A percentile compares a stretch with the other conserved stretches of the same genome.
phyloP scores from a whole-genome alignment of 73 alveolate species.

The Loxodes magnus region DNA sequence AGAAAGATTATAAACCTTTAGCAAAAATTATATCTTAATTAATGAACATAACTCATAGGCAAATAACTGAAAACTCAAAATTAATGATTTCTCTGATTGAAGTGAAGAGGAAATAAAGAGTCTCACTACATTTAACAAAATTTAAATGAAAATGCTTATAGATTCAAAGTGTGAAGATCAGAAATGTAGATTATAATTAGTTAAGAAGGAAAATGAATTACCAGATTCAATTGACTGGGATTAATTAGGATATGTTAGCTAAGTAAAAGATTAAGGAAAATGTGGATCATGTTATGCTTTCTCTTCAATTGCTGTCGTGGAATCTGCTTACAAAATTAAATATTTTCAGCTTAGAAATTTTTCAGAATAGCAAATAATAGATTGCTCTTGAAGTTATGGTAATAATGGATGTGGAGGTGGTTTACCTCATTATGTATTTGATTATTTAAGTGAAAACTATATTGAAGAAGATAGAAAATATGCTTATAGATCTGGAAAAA shows the following conservation, averaged over 20 bases:
- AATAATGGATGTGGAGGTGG: conserved; percentile 75
- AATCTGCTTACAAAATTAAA: conserved; percentile 33
- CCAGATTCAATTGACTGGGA: conserved; percentile 54
- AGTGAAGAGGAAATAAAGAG: too few relatives aligned
- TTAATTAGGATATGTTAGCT: conserved; percentile 33
- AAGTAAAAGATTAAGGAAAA: conserved; percentile 30
- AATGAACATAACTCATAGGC: too few relatives aligned
- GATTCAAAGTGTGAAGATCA: too few relatives aligned
- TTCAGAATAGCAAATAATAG: conserved; percentile 13
- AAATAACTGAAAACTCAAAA: too few relatives aligned
- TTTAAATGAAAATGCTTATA: too few relatives aligned
- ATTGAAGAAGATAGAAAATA: conserved; percentile 8
- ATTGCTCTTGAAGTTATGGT: conserved; percentile 72
- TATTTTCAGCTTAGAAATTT: conserved; percentile 16
- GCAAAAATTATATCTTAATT: too few relatives aligned
- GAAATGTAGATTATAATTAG: too few relatives aligned
- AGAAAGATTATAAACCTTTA: too few relatives aligned
- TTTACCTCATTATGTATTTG: conserved; percentile 45
- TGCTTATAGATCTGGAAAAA: conserved; percentile 29
- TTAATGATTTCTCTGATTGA: too few relatives aligned
- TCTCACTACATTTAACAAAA: too few relatives aligned
- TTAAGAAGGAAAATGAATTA: conserved; percentile 23
- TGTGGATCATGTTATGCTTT: conserved; percentile 68
- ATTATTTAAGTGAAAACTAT: conserved; percentile 17
- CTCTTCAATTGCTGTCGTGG: conserved; percentile 25